These are phyloP conservation scores for Andrographis paniculata DNA, from an alignment of 305 asterid genomes.

Conservation along the genomic window DNA sequence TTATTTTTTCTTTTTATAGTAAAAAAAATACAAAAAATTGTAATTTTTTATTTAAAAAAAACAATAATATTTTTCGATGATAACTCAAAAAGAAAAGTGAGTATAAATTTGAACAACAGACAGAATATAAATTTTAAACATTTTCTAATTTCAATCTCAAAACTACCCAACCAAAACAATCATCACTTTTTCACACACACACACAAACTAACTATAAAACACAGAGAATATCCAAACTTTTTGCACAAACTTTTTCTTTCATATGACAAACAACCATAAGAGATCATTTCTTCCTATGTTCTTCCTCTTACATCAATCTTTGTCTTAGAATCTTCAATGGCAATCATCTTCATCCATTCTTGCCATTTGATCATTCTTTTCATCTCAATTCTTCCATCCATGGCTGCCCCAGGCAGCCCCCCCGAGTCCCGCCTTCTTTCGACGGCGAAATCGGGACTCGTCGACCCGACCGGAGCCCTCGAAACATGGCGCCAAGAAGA, in stretches of 20 bases:
- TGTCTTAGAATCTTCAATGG: not conserved
- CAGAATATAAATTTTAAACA: no score
- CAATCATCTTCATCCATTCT: conserved; percentile 21
- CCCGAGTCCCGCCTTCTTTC: conserved; percentile 51
- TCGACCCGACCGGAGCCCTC: conserved; percentile 51
- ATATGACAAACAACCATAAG: not conserved
- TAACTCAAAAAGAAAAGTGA: no score
- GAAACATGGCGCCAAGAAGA: conserved; percentile 52
- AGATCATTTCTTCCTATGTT: not conserved
- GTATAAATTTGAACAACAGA: no score
- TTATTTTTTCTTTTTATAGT: no score
- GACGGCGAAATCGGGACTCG: conserved; percentile 45
- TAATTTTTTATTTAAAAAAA: no score
- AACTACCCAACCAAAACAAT: no score
- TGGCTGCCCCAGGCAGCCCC: conserved; percentile 12
- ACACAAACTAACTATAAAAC: no score
- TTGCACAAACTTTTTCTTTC: not conserved
- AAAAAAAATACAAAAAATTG: no score
- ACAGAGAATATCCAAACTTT: not conserved
- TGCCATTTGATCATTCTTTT: conserved; percentile 13
- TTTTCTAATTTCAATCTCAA: no score
- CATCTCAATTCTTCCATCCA: conserved; percentile 16
- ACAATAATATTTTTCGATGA: no score
- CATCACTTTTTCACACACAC: no score
- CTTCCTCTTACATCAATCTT: not conserved